phyloP scores from a whole-genome alignment of 108 stramenopile species.

The Skeletonema grethae region DNA sequence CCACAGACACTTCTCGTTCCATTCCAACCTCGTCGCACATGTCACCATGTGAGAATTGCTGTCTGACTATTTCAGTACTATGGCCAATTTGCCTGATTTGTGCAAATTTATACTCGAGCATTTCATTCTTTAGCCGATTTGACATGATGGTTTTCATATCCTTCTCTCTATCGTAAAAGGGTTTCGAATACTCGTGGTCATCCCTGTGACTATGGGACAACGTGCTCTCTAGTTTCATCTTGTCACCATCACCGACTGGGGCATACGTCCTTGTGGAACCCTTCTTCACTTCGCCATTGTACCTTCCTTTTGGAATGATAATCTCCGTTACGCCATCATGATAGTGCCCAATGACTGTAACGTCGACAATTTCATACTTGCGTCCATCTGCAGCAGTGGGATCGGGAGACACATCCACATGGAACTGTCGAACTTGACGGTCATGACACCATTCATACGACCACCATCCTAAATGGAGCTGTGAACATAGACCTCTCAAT shows the following conservation, averaged over 20 bases:
- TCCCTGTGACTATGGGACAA: neutral
- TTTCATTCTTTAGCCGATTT: neutral
- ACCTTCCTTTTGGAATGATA: slow-evolving; percentile 20
- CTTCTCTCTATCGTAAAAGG: neutral
- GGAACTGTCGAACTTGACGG: slow-evolving; percentile 75
- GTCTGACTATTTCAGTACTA: slow-evolving; percentile 25
- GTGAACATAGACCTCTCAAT: slow-evolving; percentile 67
- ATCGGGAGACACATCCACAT: slow-evolving; percentile 47
- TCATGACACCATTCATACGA: slow-evolving; percentile 91
- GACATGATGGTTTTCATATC: neutral
- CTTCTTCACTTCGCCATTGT: slow-evolving; percentile 15
- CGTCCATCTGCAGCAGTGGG: neutral
- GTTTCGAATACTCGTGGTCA: neutral
- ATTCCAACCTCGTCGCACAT: slow-evolving; percentile 61
- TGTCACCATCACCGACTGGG: neutral
- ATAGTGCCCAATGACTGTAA: slow-evolving; percentile 64
- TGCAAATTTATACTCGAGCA: neutral
- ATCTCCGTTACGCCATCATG: slow-evolving; percentile 26
- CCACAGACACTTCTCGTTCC: slow-evolving; percentile 52
- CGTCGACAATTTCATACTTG: slow-evolving; percentile 46
- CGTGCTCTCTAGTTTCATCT: neutral
- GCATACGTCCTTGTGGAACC: neutral
- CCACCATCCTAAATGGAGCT: slow-evolving; percentile 84
- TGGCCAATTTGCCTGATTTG: neutral
- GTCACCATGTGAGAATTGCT: slow-evolving; percentile 53